phyloP scores from a whole-genome alignment of 2,329 filamentous ascomycete genomes.

The Aschersonia sp. region DNA sequence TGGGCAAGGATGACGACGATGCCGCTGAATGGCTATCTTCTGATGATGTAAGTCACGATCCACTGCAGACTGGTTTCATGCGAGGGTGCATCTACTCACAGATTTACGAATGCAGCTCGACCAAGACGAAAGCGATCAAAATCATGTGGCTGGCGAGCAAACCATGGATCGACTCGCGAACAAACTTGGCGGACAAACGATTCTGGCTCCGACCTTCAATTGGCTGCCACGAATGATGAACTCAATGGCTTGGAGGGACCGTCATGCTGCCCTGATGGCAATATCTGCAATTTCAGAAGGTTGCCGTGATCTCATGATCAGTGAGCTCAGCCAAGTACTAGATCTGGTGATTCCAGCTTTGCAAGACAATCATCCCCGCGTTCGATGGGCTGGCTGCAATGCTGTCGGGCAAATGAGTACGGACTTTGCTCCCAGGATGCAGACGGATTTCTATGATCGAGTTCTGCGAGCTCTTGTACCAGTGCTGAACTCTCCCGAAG shows the following conservation, averaged over 20 bases:
- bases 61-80: background rate
- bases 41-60: conserved; percentile 56
- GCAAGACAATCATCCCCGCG: conserved; percentile 79
- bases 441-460: conserved; percentile 80
- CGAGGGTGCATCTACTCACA: conserved; percentile 11
- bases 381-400: conserved; percentile 95
- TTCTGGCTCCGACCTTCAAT: conserved; percentile 84
- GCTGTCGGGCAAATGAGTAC: conserved; percentile 99
- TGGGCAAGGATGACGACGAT: conserved; percentile 88
- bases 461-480: conserved; percentile 87
- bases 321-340: conserved; percentile 84
- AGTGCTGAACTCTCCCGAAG: conserved; percentile 77
- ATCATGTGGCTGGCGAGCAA: conserved; percentile 95
- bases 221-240: conserved; percentile 98
- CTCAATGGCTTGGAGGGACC: conserved; percentile 85
- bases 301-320: conserved; percentile 89
- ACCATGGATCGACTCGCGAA: conserved; percentile 97
- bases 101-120: conserved; percentile 48
- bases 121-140: conserved; percentile 88
- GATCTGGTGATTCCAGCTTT: conserved; percentile 89
- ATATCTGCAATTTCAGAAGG: conserved; percentile 98
- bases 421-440: conserved; percentile 96
- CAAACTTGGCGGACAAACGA: conserved; percentile 87
- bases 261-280: conserved; percentile 94
- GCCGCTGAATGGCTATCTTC: conserved; percentile 84